A percentile compares a stretch with the other conserved stretches of the same genome.
These are phyloP conservation scores for Stylonectria norvegica DNA, from an alignment of 2,329 filamentous ascomycete genomes.

Conservation along the genomic window DNA sequence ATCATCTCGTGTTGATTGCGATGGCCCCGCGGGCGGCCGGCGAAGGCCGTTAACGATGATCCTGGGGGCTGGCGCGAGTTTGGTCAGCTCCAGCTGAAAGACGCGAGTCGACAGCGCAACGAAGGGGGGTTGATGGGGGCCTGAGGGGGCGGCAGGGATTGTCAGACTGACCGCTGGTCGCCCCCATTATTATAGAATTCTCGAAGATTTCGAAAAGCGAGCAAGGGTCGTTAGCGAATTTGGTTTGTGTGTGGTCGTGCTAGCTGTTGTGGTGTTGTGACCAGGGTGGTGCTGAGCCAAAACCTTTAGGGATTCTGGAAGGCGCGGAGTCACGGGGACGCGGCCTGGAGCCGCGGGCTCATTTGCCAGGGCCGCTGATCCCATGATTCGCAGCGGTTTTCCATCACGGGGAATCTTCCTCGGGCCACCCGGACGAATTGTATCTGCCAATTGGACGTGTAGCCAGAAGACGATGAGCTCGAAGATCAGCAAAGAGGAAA, in stretches of 20 bases:
- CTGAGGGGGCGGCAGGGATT: conserved; percentile 13
- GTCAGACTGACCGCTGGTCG: conserved; percentile 28
- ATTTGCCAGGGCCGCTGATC: conserved; percentile 13
- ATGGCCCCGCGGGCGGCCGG: conserved; percentile 26
- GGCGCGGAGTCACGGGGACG: no score
- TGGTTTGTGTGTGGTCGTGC: conserved; percentile 16
- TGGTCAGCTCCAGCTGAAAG: conserved; percentile 1
- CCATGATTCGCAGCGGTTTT: conserved; percentile 24
- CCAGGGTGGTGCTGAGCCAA: conserved; percentile 9
- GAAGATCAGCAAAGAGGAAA: background rate
- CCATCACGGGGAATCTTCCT: conserved; percentile 24
- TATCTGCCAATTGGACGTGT: conserved; percentile 13
- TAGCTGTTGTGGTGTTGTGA: conserved; percentile 18
- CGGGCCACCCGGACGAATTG: conserved; percentile 28
- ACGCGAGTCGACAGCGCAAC: no score
- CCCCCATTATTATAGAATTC: conserved; percentile 27
- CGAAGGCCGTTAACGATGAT: conserved; percentile 20
- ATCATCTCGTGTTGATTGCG: conserved; percentile 31
- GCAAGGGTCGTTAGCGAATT: no score
- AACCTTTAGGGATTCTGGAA: background rate
- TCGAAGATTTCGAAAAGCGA: conserved; percentile 32
- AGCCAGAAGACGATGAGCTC: conserved; percentile 8
- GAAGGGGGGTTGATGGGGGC: conserved; percentile 15
- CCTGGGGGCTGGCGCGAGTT: conserved; percentile 6
- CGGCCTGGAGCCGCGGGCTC: conserved; percentile 3